A percentile compares a stretch with the other conserved stretches of the same genome.
Evolutionary conservation across 306 rosid species (phyloP).

Genomic region (Canavalia ensiformis): DNA sequence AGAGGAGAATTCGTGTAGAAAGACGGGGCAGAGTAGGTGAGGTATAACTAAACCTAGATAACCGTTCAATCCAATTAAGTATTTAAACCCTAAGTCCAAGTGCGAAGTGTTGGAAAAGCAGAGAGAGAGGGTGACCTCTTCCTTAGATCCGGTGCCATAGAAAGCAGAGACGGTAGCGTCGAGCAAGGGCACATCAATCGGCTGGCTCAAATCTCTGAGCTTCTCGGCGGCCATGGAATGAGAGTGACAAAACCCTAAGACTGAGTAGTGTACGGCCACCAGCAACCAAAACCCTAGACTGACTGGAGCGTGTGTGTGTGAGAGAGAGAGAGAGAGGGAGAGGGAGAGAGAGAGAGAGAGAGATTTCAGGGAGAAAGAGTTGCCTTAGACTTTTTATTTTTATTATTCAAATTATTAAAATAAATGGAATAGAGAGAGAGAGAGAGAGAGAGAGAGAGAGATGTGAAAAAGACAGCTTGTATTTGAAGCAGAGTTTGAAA

Average conservation of each 20-base stretch:
- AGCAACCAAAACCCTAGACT: conserved; percentile 49
- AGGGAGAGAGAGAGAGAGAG: conserved; percentile 44
- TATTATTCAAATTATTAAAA: conserved; percentile 1
- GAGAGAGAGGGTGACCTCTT: conserved; percentile 65
- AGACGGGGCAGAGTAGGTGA: neutral
- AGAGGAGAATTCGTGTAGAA: neutral
- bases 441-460: conserved; percentile 7
- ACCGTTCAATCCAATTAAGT: neutral
- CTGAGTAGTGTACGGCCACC: neutral
- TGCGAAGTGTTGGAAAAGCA: neutral
- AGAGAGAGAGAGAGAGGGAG: conserved; percentile 51
- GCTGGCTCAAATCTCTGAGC: conserved; percentile 92
- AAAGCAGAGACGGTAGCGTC: conserved; percentile 99
- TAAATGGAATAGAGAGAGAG: neutral
- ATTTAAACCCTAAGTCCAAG: conserved; percentile 48
- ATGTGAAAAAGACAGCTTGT: conserved; percentile 76
- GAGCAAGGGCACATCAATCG: conserved; percentile 85
- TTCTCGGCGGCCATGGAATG: conserved; percentile 92
- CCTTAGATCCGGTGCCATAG: conserved; percentile 99
- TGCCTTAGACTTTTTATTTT: conserved; percentile 33
- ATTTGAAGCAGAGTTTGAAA: conserved; percentile 77
- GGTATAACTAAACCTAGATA: neutral
- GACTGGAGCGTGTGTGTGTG: neutral
- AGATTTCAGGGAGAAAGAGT: conserved; percentile 44
- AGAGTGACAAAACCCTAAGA: conserved; percentile 64